Base-by-base conservation (phyloP, 768 basidiomycete species). In the Lanmaoa rubissima region DNA sequence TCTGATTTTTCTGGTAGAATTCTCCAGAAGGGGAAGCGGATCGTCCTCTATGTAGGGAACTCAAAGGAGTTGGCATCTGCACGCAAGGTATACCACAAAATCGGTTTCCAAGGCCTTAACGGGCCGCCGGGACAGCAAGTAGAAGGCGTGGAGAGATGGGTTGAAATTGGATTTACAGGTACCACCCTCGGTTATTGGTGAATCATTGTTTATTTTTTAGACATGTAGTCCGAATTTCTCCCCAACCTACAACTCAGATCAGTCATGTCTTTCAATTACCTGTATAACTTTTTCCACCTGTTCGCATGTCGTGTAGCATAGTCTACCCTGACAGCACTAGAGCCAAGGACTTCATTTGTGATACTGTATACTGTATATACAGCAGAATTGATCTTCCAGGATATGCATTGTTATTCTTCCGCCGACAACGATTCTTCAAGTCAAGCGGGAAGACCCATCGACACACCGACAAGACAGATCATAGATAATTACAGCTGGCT, bases 41-140 rank as follows among this genome's bases (percentile, higher is more conserved):
- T 61, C 16, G 83, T 83, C 0, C 77, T 92, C 1, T 92, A 85
- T 48, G 90, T 90, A 4, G 88, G 83, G 2, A 62, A 63, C 49
- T 55, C 65, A 3, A 17, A 51, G 1, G 63, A 58, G 5, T 41
- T 68, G 17, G 43, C n/a, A 7, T 26, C 66, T 5, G 65, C 66
- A 1, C 65, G 65, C 49, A 62, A 56, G 39, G 58, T 66, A 2
- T 66, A 66, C 42, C 53, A 62, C 1, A 68, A 56, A 5, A 11
- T 68, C 0, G 66, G 65, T 0, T 66, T 68, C 26, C 65, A 66
- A 16, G 65, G 65, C 17, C 63, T 66, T 3, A 10, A 38, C 11
- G 31, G 8, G 13, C 36, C 43, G 13, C 55, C 24, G 13, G 50
- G 50, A 5, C 55, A 57, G 34, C 54, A 55, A 4, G 55, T 60